Conservation (phyloP, 1,284 basidiomycete genomes). For the Cryptococcus sp. region DNA sequence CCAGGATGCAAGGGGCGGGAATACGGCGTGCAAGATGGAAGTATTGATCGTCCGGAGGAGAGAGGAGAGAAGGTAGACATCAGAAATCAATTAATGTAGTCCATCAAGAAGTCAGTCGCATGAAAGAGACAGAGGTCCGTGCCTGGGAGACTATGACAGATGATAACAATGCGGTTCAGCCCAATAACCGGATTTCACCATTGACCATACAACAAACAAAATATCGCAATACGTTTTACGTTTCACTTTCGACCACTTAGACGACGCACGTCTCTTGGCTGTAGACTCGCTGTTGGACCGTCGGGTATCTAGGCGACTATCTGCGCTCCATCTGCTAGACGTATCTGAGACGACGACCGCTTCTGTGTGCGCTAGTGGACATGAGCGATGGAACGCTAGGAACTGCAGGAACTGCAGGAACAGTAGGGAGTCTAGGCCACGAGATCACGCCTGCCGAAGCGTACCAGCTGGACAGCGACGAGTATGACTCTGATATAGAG, state of each 20-base stretch:
- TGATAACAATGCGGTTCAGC: neutral
- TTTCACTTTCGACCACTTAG: too few species aligned
- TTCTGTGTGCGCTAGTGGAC: too few species aligned
- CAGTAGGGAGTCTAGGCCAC: conserved; percentile 8
- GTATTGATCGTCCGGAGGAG: neutral
- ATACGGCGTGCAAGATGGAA: neutral
- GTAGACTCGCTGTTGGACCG: too few species aligned
- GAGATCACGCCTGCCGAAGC: conserved; percentile 37
- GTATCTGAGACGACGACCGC: too few species aligned
- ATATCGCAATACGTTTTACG: too few species aligned
- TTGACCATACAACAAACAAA: too few species aligned
- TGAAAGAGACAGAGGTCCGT: neutral
- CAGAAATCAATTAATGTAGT: conserved; percentile 1
- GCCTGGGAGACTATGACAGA: neutral
- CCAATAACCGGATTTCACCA: neutral
- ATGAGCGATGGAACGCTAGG: too few species aligned
- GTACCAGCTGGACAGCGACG: conserved; percentile 46
- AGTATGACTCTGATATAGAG: conserved; percentile 43
- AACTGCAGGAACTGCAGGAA: too few species aligned
- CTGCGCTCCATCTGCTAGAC: too few species aligned
- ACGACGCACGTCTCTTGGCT: too few species aligned
- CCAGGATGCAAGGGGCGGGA: neutral
- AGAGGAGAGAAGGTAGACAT: conserved; percentile 1
- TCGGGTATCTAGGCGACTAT: too few species aligned
- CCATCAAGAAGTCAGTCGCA: conserved; percentile 1